These are phyloP conservation scores for Calocybe cyanea DNA, from an alignment of 768 basidiomycete genomes.

Conservation along the genomic window DNA sequence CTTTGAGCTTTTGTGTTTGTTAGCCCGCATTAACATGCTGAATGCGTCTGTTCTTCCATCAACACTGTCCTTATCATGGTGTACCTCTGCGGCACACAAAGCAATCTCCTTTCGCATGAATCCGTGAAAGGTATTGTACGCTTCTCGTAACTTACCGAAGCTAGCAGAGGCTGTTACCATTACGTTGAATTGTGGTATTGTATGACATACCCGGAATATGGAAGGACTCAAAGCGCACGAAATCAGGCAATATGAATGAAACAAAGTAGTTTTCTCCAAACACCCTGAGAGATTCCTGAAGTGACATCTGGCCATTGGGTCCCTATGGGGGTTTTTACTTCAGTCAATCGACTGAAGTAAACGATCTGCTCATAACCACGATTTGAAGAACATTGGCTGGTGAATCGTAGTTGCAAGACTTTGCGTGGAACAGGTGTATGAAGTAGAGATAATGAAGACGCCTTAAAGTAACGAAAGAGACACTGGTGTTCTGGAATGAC, in stretches of 20 bases:
- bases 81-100: conserved; percentile 26
- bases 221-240: conserved; percentile 12
- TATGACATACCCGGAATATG: conserved; percentile 6
- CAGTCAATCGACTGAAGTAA: too few species aligned
- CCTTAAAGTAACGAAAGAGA: too few species aligned
- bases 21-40: conserved; percentile 40
- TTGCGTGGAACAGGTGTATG: too few species aligned
- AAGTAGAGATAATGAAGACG: too few species aligned
- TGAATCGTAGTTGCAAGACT: too few species aligned
- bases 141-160: conserved; percentile 23
- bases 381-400: too few species aligned
- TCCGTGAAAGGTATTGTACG: conserved; percentile 22
- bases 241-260: conserved; percentile 1
- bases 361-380: too few species aligned
- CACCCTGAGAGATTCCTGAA: conserved; percentile 33
- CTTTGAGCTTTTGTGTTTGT: conserved; percentile 39
- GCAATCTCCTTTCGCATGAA: conserved; percentile 37
- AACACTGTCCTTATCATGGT: conserved; percentile 1
- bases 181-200: not conserved
- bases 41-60: conserved; percentile 28
- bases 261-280: conserved; percentile 23
- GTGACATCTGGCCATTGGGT: conserved; percentile 31
- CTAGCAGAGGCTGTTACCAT: too few species aligned
- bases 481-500: too few species aligned
- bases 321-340: conserved; percentile 30